phyloP scores from a whole-genome alignment of 2,329 filamentous ascomycete species.

The Malbranchea cinnamomea region DNA sequence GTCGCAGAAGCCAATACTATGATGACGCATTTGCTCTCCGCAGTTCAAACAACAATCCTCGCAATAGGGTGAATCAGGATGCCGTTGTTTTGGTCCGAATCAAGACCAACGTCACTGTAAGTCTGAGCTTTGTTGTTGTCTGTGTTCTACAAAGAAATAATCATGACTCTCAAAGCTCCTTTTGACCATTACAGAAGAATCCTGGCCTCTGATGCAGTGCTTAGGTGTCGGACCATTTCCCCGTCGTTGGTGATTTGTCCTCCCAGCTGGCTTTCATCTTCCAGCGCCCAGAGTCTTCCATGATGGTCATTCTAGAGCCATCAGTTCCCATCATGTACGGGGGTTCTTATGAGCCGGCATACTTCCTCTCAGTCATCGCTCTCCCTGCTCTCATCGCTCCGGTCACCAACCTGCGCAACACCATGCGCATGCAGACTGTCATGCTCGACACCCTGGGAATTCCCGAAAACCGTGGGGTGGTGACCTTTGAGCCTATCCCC shows the following conservation, averaged over 20 bases:
- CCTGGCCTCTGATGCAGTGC: not conserved
- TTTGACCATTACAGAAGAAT: too few relatives aligned
- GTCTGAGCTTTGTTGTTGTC: constrained; percentile 13
- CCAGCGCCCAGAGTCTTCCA: constrained; percentile 54
- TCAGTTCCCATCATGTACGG: constrained; percentile 60
- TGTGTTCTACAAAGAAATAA: constrained; percentile 1
- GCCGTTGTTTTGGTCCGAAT: constrained; percentile 49
- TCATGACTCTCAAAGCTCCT: constrained; percentile 11
- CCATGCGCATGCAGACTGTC: constrained; percentile 60
- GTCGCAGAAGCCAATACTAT: constrained; percentile 25
- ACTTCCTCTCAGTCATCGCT: constrained; percentile 59
- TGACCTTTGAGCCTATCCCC: constrained; percentile 54
- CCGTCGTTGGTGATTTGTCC: constrained; percentile 58
- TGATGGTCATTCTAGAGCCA: constrained; percentile 64
- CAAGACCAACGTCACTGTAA: constrained; percentile 48
- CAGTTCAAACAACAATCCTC: constrained; percentile 22
- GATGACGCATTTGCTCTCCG: constrained; percentile 25
- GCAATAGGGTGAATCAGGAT: constrained; percentile 37
- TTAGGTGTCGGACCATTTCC: constrained; percentile 60
- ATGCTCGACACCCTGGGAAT: constrained; percentile 59
- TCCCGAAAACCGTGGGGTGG: constrained; percentile 47
- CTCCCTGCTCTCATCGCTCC: constrained; percentile 54
- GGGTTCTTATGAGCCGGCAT: constrained; percentile 63
- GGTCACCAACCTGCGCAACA: constrained; percentile 66
- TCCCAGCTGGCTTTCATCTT: constrained; percentile 61